A percentile compares a stretch with the other conserved stretches of the same genome.
Evolutionary conservation across 305 asterid genomes (phyloP).

Genomic region (Caryopteris hybrid): DNA sequence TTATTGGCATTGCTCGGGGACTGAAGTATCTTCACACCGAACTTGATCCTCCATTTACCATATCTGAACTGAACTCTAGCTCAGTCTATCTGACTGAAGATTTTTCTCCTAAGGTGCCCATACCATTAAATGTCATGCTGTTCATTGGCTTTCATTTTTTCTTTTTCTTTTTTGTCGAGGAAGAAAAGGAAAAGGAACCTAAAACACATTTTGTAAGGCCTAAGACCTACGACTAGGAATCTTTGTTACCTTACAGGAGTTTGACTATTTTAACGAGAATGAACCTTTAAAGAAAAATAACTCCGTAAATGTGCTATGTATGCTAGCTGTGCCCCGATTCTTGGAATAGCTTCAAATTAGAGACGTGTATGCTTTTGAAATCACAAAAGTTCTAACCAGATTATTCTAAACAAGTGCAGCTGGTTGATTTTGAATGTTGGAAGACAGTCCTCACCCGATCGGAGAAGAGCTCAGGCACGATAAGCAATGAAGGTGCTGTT

Average conservation of each 20-base stretch:
- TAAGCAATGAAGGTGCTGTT: constrained; percentile 71
- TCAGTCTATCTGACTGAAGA: constrained; percentile 92
- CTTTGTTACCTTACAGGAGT: neutral
- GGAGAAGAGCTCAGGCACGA: constrained; percentile 68
- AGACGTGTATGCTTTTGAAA: neutral
- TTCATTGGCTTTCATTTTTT: neutral
- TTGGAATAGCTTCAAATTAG: neutral
- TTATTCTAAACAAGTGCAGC: constrained; percentile 42
- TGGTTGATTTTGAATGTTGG: constrained; percentile 96
- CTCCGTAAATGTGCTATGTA: neutral
- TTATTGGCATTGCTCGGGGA: constrained; percentile 84
- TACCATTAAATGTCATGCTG: neutral
- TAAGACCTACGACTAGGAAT: neutral
- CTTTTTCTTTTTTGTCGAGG: neutral
- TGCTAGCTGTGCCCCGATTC: neutral
- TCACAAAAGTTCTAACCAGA: neutral
- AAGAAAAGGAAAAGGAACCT: neutral
- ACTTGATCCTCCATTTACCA: constrained; percentile 79
- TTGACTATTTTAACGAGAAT: neutral
- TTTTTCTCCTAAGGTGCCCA: constrained; percentile 83
- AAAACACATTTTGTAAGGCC: neutral
- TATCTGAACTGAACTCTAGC: constrained; percentile 74
- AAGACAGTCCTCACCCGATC: constrained; percentile 75
- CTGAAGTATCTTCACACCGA: constrained; percentile 82
- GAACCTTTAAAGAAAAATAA: neutral